Evolutionary conservation across 2,329 filamentous ascomycete genomes (phyloP).

Genomic region (Colletotrichum liriopes): DNA sequence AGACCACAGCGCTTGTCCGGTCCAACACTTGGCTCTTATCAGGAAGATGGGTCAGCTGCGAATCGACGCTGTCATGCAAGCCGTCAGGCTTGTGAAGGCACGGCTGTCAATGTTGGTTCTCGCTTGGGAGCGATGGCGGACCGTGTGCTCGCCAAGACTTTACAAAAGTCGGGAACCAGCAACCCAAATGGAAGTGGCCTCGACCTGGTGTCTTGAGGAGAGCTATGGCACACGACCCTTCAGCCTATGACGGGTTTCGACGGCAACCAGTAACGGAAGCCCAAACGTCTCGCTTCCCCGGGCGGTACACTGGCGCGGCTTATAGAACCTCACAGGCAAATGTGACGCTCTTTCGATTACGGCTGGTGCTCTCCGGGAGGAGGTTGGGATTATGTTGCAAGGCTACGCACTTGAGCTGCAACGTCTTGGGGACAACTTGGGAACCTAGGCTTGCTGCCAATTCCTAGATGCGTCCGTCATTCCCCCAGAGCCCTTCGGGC

Average conservation of each 20-base stretch:
- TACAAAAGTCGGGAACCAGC: neutral
- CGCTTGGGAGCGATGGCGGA: conserved; percentile 2
- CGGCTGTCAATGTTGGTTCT: neutral
- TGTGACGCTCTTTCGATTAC: neutral
- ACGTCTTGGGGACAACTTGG: neutral
- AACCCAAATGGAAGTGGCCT: conserved; percentile 19
- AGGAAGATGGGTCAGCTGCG: neutral
- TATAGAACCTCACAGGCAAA: neutral
- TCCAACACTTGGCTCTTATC: neutral
- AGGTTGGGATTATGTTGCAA: neutral
- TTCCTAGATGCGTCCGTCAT: neutral
- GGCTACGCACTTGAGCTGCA: neutral
- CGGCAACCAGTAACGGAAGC: conserved; percentile 9
- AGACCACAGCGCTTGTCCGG: neutral
- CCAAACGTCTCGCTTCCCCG: conserved; percentile 15
- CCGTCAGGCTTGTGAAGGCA: neutral
- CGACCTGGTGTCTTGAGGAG: conserved; percentile 3
- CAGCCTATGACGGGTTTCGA: neutral
- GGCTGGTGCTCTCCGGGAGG: neutral
- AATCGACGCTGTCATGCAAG: neutral
- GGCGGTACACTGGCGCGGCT: neutral
- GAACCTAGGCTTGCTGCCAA: neutral
- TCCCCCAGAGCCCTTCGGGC: neutral
- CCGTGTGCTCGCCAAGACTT: conserved; percentile 8
- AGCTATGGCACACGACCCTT: neutral